Conservation (phyloP, 768 basidiomycete species). For the Cubamyces lactineus region DNA sequence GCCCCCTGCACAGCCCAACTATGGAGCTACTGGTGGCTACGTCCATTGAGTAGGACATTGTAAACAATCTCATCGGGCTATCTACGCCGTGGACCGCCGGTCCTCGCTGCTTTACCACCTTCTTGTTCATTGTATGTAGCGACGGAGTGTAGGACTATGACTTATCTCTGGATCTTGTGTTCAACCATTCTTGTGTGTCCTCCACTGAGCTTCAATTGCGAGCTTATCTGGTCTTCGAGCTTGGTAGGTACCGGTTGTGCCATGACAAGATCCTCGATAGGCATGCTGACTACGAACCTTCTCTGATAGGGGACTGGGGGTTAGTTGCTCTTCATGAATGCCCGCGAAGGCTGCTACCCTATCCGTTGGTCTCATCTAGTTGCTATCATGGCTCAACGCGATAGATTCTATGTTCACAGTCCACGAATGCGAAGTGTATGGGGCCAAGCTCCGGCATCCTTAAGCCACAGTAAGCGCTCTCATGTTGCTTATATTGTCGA, state of each 20-base stretch:
- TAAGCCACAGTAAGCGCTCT: background rate
- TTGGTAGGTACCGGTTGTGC: no score
- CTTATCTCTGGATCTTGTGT: background rate
- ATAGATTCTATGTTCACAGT: background rate
- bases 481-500: background rate
- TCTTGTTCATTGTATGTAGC: background rate
- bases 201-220: no score
- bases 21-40: slow-evolving; percentile 36
- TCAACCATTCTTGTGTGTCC: background rate
- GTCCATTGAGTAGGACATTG: slow-evolving; percentile 20
- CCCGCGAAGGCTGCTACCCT: no score
- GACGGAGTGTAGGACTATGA: slow-evolving; percentile 7
- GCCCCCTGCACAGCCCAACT: slow-evolving; percentile 28
- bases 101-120: background rate
- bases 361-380: no score
- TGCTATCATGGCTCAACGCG: background rate
- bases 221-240: no score
- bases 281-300: no score
- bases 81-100: background rate
- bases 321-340: no score
- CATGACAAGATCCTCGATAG: no score
- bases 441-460: no score
- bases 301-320: no score
- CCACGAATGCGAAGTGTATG: background rate
- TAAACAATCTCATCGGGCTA: background rate